Percentiles rank a stretch among this genome's conserved stretches.
These are phyloP conservation scores for Trichoderma sp. DNA, from an alignment of 2,329 filamentous ascomycete genomes.

Conservation along the genomic window DNA sequence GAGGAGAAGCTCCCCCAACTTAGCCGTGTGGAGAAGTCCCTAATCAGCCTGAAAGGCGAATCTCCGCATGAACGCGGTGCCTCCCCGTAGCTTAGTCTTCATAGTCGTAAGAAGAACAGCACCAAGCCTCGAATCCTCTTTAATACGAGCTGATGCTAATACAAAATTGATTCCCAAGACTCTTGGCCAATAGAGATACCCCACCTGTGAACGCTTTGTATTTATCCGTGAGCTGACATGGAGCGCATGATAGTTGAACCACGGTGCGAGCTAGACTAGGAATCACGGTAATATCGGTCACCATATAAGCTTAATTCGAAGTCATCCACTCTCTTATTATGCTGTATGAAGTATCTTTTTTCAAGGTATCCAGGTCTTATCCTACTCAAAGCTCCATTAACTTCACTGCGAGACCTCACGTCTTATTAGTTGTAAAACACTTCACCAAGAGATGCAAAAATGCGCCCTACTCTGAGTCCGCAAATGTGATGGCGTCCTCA, in stretches of 20 bases:
- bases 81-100: neutral
- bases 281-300: neutral
- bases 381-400: neutral
- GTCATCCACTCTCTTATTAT: neutral
- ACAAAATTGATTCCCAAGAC: neutral
- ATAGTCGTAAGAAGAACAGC: neutral
- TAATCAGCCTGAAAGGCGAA: neutral
- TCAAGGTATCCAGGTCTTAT: neutral
- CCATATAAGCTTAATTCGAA: neutral
- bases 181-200: neutral
- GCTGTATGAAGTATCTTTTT: neutral
- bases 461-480: neutral
- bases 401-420: neutral
- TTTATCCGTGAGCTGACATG: neutral
- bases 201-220: too few relatives aligned
- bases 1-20: constrained; percentile 10
- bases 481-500: constrained; percentile 1
- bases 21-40: constrained; percentile 11
- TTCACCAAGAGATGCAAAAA: neutral
- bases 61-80: neutral
- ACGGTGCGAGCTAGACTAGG: neutral
- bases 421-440: neutral
- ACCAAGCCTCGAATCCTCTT: neutral
- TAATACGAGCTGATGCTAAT: neutral
- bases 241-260: neutral